Evolutionary conservation across 129 eudicot species (phyloP).

Genomic region (Calendula officinalis): DNA sequence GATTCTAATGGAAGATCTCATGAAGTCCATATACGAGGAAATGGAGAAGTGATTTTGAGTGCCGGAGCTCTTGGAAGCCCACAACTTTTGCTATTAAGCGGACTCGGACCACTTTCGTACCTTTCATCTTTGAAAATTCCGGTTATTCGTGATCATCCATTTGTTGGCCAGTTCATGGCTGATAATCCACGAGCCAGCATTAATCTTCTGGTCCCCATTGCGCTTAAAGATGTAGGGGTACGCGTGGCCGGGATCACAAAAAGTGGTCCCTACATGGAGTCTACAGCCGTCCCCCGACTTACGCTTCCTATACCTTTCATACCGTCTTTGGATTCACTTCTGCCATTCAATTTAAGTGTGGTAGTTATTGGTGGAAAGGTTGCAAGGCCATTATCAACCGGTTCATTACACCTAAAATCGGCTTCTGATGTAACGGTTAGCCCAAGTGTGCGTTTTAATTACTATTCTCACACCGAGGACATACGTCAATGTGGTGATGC

Average conservation of each 20-base stretch:
- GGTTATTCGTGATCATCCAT: conserved; percentile 24
- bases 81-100: conserved; percentile 39
- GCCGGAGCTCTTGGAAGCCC: conserved; percentile 43
- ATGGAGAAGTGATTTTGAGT: conserved; percentile 39
- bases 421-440: conserved; percentile 9
- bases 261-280: conserved; percentile 5
- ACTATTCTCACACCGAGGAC: conserved; percentile 20
- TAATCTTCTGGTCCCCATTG: conserved; percentile 11
- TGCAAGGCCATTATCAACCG: conserved; percentile 11
- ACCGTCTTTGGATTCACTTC: conserved; percentile 17
- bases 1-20: conserved; percentile 21
- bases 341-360: conserved; percentile 15
- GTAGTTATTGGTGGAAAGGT: conserved; percentile 8
- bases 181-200: conserved; percentile 24
- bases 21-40: conserved; percentile 14
- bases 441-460: conserved; percentile 20
- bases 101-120: conserved; percentile 15
- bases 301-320: conserved; percentile 5
- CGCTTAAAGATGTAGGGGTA: conserved; percentile 4
- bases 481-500: conserved; percentile 20
- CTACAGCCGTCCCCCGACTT: conserved; percentile 1
- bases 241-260: conserved; percentile 26
- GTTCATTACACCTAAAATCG: conserved; percentile 9
- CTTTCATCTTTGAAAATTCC: conserved; percentile 24
- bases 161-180: conserved; percentile 27